phyloP scores from a whole-genome alignment of 768 basidiomycete genomes.

The Pisolithus sp. region DNA sequence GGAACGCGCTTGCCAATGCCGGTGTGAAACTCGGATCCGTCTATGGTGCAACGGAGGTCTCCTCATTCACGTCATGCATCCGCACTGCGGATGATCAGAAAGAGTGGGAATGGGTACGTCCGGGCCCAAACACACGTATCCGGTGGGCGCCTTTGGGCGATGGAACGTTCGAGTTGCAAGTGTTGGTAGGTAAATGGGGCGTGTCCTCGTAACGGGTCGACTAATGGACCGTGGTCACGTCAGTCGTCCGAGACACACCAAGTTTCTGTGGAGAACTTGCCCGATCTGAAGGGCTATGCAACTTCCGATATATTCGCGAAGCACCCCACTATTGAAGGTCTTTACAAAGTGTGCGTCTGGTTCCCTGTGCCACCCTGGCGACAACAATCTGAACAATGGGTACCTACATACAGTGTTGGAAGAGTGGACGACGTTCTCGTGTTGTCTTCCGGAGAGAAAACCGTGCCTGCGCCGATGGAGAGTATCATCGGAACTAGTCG shows the following conservation, averaged over 20 bases:
- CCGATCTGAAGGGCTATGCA: constrained; percentile 35
- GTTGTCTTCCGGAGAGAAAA: constrained; percentile 29
- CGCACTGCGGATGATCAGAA: constrained; percentile 15
- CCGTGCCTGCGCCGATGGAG: constrained; percentile 31
- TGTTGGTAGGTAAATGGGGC: constrained; percentile 23
- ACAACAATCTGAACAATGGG: neutral
- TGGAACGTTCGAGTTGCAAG: constrained; percentile 33
- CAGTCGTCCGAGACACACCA: constrained; percentile 25
- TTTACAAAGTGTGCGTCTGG: constrained; percentile 37
- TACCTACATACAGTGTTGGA: constrained; percentile 27
- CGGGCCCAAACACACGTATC: constrained; percentile 16
- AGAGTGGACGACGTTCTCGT: constrained; percentile 31
- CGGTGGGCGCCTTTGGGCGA: constrained; percentile 34
- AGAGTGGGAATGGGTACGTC: constrained; percentile 31
- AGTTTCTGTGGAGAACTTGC: constrained; percentile 28
- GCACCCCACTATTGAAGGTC: constrained; percentile 36
- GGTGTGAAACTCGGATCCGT: constrained; percentile 29
- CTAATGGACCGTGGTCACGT: too few relatives aligned
- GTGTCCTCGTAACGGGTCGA: too few relatives aligned
- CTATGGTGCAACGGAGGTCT: constrained; percentile 37
- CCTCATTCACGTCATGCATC: constrained; percentile 11
- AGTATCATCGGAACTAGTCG: constrained; percentile 13
- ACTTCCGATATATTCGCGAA: constrained; percentile 38
- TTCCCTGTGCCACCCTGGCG: neutral
- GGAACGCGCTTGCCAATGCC: constrained; percentile 26